Evolutionary conservation across 1,284 basidiomycete genomes (phyloP).

Genomic region (Malassezia cuniculi): DNA sequence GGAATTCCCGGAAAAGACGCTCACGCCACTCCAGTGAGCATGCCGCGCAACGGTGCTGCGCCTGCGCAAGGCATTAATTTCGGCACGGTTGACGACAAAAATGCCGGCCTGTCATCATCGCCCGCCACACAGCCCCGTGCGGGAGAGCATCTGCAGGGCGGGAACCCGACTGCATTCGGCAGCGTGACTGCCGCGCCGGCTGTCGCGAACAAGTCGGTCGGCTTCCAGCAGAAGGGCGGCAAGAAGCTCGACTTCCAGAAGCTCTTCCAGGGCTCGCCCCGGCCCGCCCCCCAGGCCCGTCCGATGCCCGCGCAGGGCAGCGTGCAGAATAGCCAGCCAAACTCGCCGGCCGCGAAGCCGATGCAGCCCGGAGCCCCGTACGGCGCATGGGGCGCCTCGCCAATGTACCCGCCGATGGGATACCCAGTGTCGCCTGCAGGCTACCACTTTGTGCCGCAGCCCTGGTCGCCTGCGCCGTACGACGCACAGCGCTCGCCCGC

Average conservation of each 20-base stretch:
- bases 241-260: slow-evolving; percentile 45
- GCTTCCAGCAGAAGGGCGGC: slow-evolving; percentile 54
- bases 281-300: slow-evolving; percentile 4
- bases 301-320: background rate
- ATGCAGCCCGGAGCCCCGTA: slow-evolving; percentile 1
- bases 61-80: slow-evolving; percentile 43
- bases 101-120: slow-evolving; percentile 46
- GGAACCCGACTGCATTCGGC: slow-evolving; percentile 45
- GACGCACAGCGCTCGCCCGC: slow-evolving; percentile 6
- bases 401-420: slow-evolving; percentile 13
- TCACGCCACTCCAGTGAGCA: slow-evolving; percentile 10
- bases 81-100: slow-evolving; percentile 46
- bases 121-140: slow-evolving; percentile 44
- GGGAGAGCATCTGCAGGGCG: slow-evolving; percentile 36
- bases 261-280: slow-evolving; percentile 37
- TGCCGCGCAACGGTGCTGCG: slow-evolving; percentile 8
- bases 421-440: slow-evolving; percentile 12
- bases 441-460: slow-evolving; percentile 12
- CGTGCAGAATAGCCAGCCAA: no score
- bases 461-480: slow-evolving; percentile 3
- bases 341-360: no score
- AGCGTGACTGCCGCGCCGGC: slow-evolving; percentile 39
- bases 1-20: background rate
- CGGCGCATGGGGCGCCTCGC: slow-evolving; percentile 2
- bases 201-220: slow-evolving; percentile 31